Evolutionary conservation across 352 stramenopile species (phyloP).

Genomic region (Pythium guiyangense): DNA sequence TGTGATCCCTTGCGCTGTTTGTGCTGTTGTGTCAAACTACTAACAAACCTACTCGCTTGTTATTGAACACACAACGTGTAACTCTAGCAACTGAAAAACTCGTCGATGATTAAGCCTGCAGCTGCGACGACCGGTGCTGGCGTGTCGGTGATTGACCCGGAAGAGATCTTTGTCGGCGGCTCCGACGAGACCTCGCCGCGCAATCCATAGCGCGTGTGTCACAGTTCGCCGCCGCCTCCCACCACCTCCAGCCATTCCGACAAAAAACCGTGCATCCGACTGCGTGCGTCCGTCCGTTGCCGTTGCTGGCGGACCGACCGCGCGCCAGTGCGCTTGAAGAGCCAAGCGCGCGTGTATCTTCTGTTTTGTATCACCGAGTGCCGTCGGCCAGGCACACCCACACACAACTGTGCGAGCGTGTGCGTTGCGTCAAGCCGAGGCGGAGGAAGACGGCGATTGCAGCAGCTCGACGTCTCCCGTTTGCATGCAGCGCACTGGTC

Average conservation of each 20-base stretch:
- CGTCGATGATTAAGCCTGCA: slow-evolving; percentile 33
- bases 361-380: slow-evolving; percentile 15
- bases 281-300: not conserved
- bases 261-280: not conserved
- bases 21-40: not conserved
- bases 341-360: slow-evolving; percentile 13
- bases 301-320: too few species aligned
- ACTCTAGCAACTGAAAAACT: slow-evolving; percentile 57
- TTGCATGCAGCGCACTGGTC: too few species aligned
- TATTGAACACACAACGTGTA: not conserved
- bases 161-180: slow-evolving; percentile 51
- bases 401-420: not conserved
- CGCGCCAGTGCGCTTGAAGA: slow-evolving; percentile 1
- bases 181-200: slow-evolving; percentile 29
- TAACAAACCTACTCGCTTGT: not conserved
- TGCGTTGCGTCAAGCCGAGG: not conserved
- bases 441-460: not conserved
- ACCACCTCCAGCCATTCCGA: not conserved
- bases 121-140: slow-evolving; percentile 5
- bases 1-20: not conserved
- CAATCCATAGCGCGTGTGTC: slow-evolving; percentile 21
- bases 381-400: slow-evolving; percentile 1
- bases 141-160: slow-evolving; percentile 42
- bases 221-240: not conserved
- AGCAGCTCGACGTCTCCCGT: too few species aligned